A percentile compares a stretch with the other conserved stretches of the same genome.
These are phyloP conservation scores for Alternaria sp. DNA, from an alignment of 2,329 filamentous ascomycete species.

Conservation along the genomic window DNA sequence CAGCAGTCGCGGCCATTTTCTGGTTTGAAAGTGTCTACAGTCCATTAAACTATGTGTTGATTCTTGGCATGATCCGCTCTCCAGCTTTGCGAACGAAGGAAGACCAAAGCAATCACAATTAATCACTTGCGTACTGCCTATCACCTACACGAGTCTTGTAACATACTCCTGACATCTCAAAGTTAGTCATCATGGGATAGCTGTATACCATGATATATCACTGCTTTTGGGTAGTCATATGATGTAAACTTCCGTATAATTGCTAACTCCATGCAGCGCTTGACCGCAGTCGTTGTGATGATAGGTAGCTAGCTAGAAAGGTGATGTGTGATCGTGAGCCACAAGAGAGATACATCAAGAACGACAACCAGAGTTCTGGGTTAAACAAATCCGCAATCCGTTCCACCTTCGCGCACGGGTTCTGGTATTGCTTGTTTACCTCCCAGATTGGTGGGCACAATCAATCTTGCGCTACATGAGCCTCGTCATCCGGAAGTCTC, in stretches of 20 bases:
- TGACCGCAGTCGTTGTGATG: not conserved
- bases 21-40: too few species aligned
- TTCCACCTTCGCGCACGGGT: not conserved
- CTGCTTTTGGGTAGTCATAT: not conserved
- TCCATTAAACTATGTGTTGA: too few species aligned
- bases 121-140: too few species aligned
- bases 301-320: not conserved
- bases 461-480: not conserved
- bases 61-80: too few species aligned
- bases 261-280: not conserved
- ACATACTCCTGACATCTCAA: too few species aligned
- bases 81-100: too few species aligned
- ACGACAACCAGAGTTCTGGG: not conserved
- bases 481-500: not conserved
- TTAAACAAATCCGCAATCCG: not conserved
- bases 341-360: not conserved
- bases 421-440: not conserved
- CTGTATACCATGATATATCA: not conserved
- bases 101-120: too few species aligned
- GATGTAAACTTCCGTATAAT: not conserved
- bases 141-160: too few species aligned
- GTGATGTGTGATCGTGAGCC: not conserved
- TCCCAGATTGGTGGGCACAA: not conserved
- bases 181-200: not conserved
- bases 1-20: too few species aligned